Base-by-base conservation (phyloP, 2,329 filamentous ascomycete genomes). In the Aspergillus aculeatinus region DNA sequence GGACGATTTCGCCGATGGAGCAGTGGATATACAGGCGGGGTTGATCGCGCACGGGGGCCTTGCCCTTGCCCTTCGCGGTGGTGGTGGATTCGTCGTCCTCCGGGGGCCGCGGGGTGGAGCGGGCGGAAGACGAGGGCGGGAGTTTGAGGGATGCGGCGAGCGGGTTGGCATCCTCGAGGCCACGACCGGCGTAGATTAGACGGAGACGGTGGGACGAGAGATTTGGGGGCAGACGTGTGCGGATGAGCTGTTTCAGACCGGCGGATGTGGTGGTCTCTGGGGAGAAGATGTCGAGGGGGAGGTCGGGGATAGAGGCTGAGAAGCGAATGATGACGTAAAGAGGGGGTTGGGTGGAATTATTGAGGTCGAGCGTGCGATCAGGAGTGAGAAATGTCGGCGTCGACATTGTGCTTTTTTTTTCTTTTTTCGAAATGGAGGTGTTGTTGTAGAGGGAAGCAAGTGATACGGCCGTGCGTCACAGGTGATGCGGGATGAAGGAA, bases 251-350 rank as follows among this genome's bases (percentile, higher is more conserved):
- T 76, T 96, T 96, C 59, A 98, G 84, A 2, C 89, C 86, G 58
- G 92, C 84, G 57, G 91, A 85, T 48, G 91, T 91, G 11, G 89
- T 92, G 33, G 82, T 81, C 51, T 82, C 76, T 0, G 93, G 91
- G 5, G 82, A 79, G 52, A 86, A 76, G 70, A 98, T 86, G 69
- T 91, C 87, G 61, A 98, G 85, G 47, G 89, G 84, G 44, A 97
- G 85, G 74, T 98, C 95, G 16, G 92, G 89, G 59, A 94, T 84
- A 1, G 91, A 88, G 61, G 89, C 88, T 56, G 92, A 92, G 84
- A 99, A 98, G 75, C 94, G 92, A 74, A 98, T 88, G 42, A 91
- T 94, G 50, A 98, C 83, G 70, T 89, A 87, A 59, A 96, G 82
- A 14, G 65, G 60, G 23, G 55, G 21, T 9, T 70, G 60, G 19